These are phyloP conservation scores for Tylopilus sp. DNA, from an alignment of 1,284 basidiomycete species.

Conservation along the genomic window DNA sequence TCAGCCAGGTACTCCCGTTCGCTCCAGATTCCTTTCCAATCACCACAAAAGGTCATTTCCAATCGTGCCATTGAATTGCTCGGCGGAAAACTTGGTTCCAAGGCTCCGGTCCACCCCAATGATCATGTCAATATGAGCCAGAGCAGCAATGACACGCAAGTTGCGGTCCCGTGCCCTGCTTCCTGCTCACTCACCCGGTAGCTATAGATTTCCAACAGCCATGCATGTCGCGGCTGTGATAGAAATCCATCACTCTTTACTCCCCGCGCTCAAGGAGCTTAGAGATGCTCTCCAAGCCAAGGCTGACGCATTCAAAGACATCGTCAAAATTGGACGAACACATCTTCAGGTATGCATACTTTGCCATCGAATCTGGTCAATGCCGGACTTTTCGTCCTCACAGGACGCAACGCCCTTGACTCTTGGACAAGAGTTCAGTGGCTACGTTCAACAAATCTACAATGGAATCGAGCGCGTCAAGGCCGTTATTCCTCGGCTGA, in stretches of 20 bases:
- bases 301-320: conserved; percentile 76
- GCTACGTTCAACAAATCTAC: conserved; percentile 93
- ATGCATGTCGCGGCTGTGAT: conserved; percentile 98
- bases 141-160: conserved; percentile 96
- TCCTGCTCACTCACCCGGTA: neutral
- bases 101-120: conserved; percentile 98
- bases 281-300: conserved; percentile 84
- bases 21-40: neutral
- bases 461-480: conserved; percentile 90
- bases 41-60: conserved; percentile 76
- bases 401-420: conserved; percentile 97
- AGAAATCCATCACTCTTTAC: conserved; percentile 76
- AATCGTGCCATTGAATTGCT: conserved; percentile 98
- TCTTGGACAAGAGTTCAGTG: conserved; percentile 97
- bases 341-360: conserved; percentile 71
- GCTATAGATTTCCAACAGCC: conserved; percentile 90
- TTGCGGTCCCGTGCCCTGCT: conserved; percentile 6
- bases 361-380: neutral
- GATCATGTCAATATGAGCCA: conserved; percentile 99
- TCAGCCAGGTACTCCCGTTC: conserved; percentile 24
- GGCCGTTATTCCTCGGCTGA: conserved; percentile 81
- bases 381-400: neutral
- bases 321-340: conserved; percentile 99
- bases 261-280: conserved; percentile 86
- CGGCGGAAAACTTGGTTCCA: conserved; percentile 93